Percentiles rank a stretch among this genome's conserved stretches.
These are phyloP conservation scores for Magnolia sinica DNA, from an alignment of 164 flowering plant genomes.

Conservation along the genomic window DNA sequence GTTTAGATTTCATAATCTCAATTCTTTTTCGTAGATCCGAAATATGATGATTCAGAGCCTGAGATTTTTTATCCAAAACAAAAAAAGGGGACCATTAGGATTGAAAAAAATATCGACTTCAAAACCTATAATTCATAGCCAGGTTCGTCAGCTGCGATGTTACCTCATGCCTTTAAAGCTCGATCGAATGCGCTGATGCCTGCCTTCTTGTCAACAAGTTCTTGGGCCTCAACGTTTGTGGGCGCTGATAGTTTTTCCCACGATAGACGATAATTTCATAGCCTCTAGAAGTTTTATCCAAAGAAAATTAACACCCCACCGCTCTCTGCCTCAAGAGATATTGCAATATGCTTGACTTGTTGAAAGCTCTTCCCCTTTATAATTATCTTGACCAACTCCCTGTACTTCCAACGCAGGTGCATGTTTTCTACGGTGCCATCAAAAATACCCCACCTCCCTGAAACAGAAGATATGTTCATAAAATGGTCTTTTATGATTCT, in stretches of 20 bases:
- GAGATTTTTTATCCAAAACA: constrained; percentile 2
- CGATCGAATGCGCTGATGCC: constrained; percentile 76
- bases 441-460: no score
- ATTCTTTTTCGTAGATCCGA: constrained; percentile 50
- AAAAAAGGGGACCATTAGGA: neutral
- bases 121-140: neutral
- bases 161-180: constrained; percentile 89
- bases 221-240: constrained; percentile 50
- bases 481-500: no score
- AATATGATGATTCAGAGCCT: constrained; percentile 80
- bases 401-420: constrained; percentile 88
- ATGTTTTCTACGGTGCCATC: no score
- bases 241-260: constrained; percentile 82
- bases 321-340: constrained; percentile 90
- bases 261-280: constrained; percentile 76
- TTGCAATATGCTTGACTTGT: constrained; percentile 78
- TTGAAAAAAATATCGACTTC: neutral
- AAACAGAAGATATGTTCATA: no score
- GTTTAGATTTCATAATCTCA: constrained; percentile 54
- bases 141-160: neutral
- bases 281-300: constrained; percentile 80
- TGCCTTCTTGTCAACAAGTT: constrained; percentile 69
- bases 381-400: constrained; percentile 85
- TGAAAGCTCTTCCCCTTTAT: constrained; percentile 54
- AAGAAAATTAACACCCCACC: constrained; percentile 79